Percentiles rank a stretch among this genome's conserved stretches.
Conservation (phyloP, 306 rosid genomes). For the Rosa lucieae region DNA sequence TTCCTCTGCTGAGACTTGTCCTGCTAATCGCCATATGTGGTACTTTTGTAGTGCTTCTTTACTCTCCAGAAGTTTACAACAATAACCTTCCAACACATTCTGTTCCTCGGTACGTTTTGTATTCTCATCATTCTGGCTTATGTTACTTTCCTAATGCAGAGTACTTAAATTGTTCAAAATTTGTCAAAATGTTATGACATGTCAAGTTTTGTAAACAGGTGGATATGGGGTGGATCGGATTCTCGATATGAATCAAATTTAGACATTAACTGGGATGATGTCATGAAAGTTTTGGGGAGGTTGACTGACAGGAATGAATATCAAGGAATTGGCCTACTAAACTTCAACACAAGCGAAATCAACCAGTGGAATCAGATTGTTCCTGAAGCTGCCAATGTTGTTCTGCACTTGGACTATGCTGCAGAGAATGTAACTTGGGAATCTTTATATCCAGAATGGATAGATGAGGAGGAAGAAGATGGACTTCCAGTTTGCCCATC, state of each 20-base stretch:
- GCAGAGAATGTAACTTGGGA: constrained; percentile 74
- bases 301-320: constrained; percentile 39
- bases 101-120: constrained; percentile 48
- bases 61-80: constrained; percentile 69
- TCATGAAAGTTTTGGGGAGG: constrained; percentile 44
- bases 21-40: constrained; percentile 53
- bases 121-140: background rate
- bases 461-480: constrained; percentile 88
- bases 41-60: constrained; percentile 56
- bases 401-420: constrained; percentile 53
- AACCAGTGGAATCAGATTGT: constrained; percentile 56
- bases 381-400: constrained; percentile 54
- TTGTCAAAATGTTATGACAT: constrained; percentile 14
- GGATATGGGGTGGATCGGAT: constrained; percentile 91
- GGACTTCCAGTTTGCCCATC: constrained; percentile 80
- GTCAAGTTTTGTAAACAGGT: constrained; percentile 49
- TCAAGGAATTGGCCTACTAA: constrained; percentile 74
- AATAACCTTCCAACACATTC: constrained; percentile 49
- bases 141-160: background rate
- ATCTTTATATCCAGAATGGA: constrained; percentile 91
- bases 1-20: constrained; percentile 60
- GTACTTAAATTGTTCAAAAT: background rate
- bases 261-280: constrained; percentile 57
- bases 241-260: constrained; percentile 49
- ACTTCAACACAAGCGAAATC: constrained; percentile 63